These are phyloP conservation scores for Cercospora nicotianae DNA, from an alignment of 2,329 filamentous ascomycete genomes.

Conservation along the genomic window DNA sequence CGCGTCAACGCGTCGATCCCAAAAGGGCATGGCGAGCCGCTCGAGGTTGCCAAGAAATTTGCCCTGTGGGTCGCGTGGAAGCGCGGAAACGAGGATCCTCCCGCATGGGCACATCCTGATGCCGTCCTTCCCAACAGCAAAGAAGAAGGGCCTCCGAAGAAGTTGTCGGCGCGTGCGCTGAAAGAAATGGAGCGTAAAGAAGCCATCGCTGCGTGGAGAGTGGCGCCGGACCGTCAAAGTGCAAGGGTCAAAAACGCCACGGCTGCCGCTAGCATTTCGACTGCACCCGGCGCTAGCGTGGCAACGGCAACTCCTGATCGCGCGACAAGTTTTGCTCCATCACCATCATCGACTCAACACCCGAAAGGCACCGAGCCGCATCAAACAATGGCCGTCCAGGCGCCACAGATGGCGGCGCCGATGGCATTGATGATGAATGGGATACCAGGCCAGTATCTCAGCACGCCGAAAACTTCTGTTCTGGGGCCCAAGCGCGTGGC, in stretches of 20 bases:
- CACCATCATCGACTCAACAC: constrained; percentile 23
- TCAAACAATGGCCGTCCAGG: constrained; percentile 26
- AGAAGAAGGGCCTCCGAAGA: constrained; percentile 52
- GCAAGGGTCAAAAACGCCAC: constrained; percentile 39
- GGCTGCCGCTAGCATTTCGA: constrained; percentile 18
- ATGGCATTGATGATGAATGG: constrained; percentile 33
- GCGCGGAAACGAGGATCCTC: constrained; percentile 62
- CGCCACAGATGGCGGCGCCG: constrained; percentile 25
- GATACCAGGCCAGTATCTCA: constrained; percentile 41
- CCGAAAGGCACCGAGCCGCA: constrained; percentile 30
- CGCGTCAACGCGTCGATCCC: constrained; percentile 64
- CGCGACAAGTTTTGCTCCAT: constrained; percentile 28
- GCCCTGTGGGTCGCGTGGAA: constrained; percentile 69
- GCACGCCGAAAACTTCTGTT: constrained; percentile 57
- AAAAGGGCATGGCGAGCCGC: constrained; percentile 60
- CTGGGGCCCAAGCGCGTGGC: constrained; percentile 61
- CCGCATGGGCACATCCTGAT: constrained; percentile 62
- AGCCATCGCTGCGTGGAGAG: constrained; percentile 46
- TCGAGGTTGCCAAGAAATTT: constrained; percentile 60
- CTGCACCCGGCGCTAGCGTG: constrained; percentile 24
- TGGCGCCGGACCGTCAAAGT: constrained; percentile 49
- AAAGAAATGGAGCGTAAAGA: constrained; percentile 58
- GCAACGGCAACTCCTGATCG: constrained; percentile 27
- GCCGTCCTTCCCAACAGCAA: constrained; percentile 54
- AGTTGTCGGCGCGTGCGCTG: constrained; percentile 55